Percentiles rank a stretch among this genome's conserved stretches.
phyloP scores from a whole-genome alignment of 805 yeast species.

The Zygoascus flipseniorum region DNA sequence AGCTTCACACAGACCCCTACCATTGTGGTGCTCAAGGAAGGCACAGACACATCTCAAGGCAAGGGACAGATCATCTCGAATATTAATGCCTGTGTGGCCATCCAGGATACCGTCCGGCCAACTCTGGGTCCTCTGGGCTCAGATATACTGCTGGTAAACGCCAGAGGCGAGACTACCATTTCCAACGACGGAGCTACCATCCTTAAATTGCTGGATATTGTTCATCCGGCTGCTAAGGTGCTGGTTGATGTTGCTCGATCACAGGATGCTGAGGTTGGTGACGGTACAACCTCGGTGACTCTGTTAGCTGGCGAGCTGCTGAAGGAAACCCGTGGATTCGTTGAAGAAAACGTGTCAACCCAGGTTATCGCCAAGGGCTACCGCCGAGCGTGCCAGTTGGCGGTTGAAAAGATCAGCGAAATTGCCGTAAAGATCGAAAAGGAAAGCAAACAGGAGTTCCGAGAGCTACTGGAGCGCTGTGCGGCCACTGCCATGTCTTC shows the following conservation, averaged over 20 bases:
- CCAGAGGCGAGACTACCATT: slow-evolving; percentile 81
- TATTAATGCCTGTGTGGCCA: slow-evolving; percentile 94
- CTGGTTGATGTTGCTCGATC: slow-evolving; percentile 90
- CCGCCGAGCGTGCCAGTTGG: slow-evolving; percentile 70
- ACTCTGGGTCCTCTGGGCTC: slow-evolving; percentile 97
- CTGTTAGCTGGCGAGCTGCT: slow-evolving; percentile 83
- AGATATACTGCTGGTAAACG: slow-evolving; percentile 81
- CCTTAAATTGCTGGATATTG: slow-evolving; percentile 82
- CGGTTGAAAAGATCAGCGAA: slow-evolving; percentile 64
- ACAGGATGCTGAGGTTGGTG: slow-evolving; percentile 98
- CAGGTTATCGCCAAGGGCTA: slow-evolving; percentile 83
- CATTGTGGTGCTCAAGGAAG: slow-evolving; percentile 95
- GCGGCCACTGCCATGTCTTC: slow-evolving; percentile 98
- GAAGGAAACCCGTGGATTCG: slow-evolving; percentile 80
- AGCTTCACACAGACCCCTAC: slow-evolving; percentile 93
- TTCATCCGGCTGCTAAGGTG: slow-evolving; percentile 96
- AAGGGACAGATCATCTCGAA: slow-evolving; percentile 91
- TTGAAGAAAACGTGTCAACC: slow-evolving; percentile 94
- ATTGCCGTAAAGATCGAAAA: slow-evolving; percentile 62
- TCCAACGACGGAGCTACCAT: slow-evolving; percentile 99
- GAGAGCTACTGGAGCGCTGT: slow-evolving; percentile 77
- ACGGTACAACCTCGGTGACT: slow-evolving; percentile 96
- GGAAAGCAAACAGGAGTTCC: slow-evolving; percentile 48
- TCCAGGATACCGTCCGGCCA: slow-evolving; percentile 90
- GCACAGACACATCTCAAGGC: slow-evolving; percentile 96